phyloP scores from a whole-genome alignment of 1,139 yeast species.

The Protomyces gravidus region DNA sequence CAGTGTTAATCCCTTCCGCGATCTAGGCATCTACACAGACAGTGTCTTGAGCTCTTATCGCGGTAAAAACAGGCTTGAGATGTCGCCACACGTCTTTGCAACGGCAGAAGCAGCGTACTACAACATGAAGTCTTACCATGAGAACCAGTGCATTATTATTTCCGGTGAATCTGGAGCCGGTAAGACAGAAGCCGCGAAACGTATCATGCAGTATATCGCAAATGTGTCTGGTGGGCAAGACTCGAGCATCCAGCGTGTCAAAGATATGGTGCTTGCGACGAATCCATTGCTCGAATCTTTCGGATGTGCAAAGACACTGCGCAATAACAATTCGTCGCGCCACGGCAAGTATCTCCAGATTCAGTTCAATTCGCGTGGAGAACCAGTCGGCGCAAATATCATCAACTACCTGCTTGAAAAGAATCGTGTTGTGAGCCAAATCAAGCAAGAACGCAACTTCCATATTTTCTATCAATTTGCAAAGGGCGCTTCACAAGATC shows the following conservation, averaged over 20 bases:
- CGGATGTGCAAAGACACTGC: constrained; percentile 96
- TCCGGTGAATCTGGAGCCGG: constrained; percentile 99
- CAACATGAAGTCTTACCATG: constrained; percentile 88
- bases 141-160: constrained; percentile 94
- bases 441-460: constrained; percentile 86
- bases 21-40: constrained; percentile 87
- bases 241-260: constrained; percentile 71
- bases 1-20: constrained; percentile 94
- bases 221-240: constrained; percentile 60
- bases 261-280: constrained; percentile 96
- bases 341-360: constrained; percentile 97
- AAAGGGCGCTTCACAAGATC: constrained; percentile 79
- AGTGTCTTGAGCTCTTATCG: constrained; percentile 68
- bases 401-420: constrained; percentile 92
- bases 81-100: constrained; percentile 98
- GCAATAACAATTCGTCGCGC: constrained; percentile 94
- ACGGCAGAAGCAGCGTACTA: constrained; percentile 97
- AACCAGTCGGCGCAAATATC: constrained; percentile 92
- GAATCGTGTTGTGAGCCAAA: constrained; percentile 92
- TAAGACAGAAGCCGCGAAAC: constrained; percentile 96
- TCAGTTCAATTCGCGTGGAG: constrained; percentile 71
- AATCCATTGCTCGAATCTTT: constrained; percentile 93
- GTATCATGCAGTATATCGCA: constrained; percentile 97
- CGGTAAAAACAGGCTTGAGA: constrained; percentile 87
- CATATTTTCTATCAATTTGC: constrained; percentile 96